Evolutionary conservation across 495 filamentous ascomycete genomes (phyloP).

Genomic region (Penicillium lagena): DNA sequence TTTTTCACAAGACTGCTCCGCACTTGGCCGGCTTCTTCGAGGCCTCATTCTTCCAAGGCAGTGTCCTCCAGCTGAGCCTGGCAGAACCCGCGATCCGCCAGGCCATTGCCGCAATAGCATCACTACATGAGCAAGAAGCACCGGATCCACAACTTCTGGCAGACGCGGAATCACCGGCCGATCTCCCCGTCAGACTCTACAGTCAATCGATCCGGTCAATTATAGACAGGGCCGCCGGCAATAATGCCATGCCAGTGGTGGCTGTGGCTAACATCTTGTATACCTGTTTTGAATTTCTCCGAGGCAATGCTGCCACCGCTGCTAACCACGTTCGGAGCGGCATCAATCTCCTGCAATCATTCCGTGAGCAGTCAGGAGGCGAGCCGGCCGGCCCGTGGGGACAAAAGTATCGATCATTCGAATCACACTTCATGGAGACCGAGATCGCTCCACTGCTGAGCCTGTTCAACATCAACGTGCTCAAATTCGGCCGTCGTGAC

Average conservation of each 20-base stretch:
- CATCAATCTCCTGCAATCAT: constrained; percentile 12
- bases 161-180: not conserved
- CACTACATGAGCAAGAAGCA: constrained; percentile 44
- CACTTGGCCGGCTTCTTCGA: constrained; percentile 58
- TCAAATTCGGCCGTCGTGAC: not conserved
- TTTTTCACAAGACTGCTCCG: constrained; percentile 23
- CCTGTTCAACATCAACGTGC: constrained; percentile 9
- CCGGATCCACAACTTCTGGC: not conserved
- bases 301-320: constrained; percentile 6
- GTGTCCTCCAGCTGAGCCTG: constrained; percentile 50
- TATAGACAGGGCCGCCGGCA: constrained; percentile 4
- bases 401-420: constrained; percentile 2
- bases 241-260: constrained; percentile 2
- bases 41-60: constrained; percentile 49
- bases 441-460: constrained; percentile 13
- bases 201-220: constrained; percentile 10
- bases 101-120: constrained; percentile 55
- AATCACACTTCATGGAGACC: constrained; percentile 12
- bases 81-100: constrained; percentile 55
- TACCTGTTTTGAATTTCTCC: constrained; percentile 16
- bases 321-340: constrained; percentile 9
- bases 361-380: constrained; percentile 3
- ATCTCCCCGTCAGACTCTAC: constrained; percentile 5
- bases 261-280: constrained; percentile 12
- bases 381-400: constrained; percentile 2